A percentile compares a stretch with the other conserved stretches of the same genome.
These are phyloP conservation scores for Trichosporon sp. DNA, from an alignment of 1,284 basidiomycete species.

Conservation along the genomic window DNA sequence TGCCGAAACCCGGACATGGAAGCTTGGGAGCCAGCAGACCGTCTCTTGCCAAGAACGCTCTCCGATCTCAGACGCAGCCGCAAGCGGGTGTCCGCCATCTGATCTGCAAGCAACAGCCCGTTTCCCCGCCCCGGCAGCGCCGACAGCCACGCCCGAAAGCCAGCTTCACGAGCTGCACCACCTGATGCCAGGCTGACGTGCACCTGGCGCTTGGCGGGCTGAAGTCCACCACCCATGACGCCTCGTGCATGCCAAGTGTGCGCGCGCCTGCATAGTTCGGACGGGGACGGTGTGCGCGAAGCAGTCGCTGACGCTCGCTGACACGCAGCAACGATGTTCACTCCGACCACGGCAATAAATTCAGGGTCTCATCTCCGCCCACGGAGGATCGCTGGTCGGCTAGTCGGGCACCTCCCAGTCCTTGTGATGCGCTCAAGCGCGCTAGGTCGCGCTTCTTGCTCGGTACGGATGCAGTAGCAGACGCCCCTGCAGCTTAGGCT, in stretches of 20 bases:
- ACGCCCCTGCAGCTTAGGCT: no score
- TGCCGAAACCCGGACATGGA: no score
- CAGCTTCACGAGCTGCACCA: not conserved
- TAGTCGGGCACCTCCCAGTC: not conserved
- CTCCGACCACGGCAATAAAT: not conserved
- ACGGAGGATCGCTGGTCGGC: not conserved
- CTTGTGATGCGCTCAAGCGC: not conserved
- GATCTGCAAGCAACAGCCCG: not conserved
- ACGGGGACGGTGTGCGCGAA: not conserved
- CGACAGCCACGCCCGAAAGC: not conserved
- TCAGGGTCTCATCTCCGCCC: not conserved
- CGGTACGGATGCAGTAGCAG: not conserved
- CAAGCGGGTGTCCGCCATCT: not conserved
- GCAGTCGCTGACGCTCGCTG: not conserved
- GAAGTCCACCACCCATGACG: not conserved
- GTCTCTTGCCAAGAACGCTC: not conserved
- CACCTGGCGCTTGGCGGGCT: not conserved
- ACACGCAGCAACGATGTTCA: not conserved
- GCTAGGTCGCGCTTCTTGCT: not conserved
- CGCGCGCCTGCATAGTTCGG: not conserved
- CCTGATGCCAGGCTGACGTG: not conserved
- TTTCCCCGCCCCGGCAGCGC: not conserved
- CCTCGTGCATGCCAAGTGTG: not conserved
- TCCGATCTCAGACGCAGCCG: no score
- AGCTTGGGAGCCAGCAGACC: no score